Base-by-base conservation (phyloP, 345 rosid species). In the Erucastrum elatum region DNA sequence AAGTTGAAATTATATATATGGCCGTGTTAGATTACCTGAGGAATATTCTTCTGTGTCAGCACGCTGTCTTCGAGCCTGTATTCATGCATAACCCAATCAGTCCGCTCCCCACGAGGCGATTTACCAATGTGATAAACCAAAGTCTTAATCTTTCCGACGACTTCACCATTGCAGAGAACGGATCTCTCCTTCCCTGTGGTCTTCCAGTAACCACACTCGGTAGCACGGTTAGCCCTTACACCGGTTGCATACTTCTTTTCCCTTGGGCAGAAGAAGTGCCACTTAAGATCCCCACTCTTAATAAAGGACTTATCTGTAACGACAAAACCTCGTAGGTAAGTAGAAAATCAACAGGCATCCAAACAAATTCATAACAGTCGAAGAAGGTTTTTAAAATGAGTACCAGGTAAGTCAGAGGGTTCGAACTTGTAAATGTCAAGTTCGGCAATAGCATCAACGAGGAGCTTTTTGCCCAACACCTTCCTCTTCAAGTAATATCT, bases 41-140 rank as follows among this genome's bases (percentile, higher is more conserved):
- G 78, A 73, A 80, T 35, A 16, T 87, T 87, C 75, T 10, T 78
- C 21, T 33, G 31, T 9, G 85, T 60, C 79, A 89, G 80, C 12
- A 6, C 80, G 65, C 80, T 83, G 15, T 87, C 90, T n/a, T 84
- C 77, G 13, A 94, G 86, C 71, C 87, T 86, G 71, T 94, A 92
- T 41, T 94, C 97, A 17, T 92, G 90, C 90, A 94, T 92, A 6
- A 94, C 88, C 98, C 97, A 94, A 70, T 94, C 88, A 4, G 98
- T 94, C 34, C 97, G 75, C 8, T 74, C 82, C 21, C 88, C 90
- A n/a, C 75, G 64, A 12, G 89, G 90, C 0, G 87, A 84, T 75
- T 84, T 86, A 5, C 93, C 94, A 10, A 3, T 35, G 65, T 92
- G 92, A 58, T 87, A 94, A 76, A 94, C 75, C 78, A 94, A 60